Evolutionary conservation across 352 stramenopile genomes (phyloP), one percentile per base, ranked within the genome.

Genomic region (Pythium scleroteichum): DNA sequence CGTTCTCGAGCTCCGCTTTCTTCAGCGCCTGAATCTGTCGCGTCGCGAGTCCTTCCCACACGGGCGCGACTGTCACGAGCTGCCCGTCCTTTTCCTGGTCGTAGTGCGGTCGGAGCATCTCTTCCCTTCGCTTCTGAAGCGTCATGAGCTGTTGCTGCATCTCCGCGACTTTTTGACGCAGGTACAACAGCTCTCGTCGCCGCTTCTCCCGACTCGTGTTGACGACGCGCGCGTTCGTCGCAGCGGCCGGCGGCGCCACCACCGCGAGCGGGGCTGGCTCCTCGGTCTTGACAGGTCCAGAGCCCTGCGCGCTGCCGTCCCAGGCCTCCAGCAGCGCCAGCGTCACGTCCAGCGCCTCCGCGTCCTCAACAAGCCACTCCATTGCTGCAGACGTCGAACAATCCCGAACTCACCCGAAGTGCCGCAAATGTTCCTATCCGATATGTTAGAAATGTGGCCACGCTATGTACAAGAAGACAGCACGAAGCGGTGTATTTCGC

Each of bases 31-130:
- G 62, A 35, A 71, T 75, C 42, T 82, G 75, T 9, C 67, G 44
- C 14, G 56, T 74, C 32, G 75, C 75, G 1, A 84, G 44, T 29
- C 64, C 66, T 22, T 75, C 49, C 77, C 77, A 87, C 17, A 82
- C 60, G 0, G 71, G 69, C 1, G 71, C 59, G 9, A 66, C 29
- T 19, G 19, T 51, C 4, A 33, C 19, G 13, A 46, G 27, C 38
- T 44, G 13, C 4, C 38, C 38, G 13, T 44, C 38, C 47, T 1
- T 20, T 16, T 26, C 13, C 16, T 29, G 4, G 26, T 26, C 22
- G 27, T 26, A 53, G 47, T 53, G 47, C 2, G 47, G 47, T 7
- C 26, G 26, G 14, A 53, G 27, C 27, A 53, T 23, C 27, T 26
- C 26, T 26, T 53, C 16, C 17, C 47, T 24, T 16, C 47, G 47